Conservation (phyloP, 2,329 filamentous ascomycete species). For the Neonectria sp. region DNA sequence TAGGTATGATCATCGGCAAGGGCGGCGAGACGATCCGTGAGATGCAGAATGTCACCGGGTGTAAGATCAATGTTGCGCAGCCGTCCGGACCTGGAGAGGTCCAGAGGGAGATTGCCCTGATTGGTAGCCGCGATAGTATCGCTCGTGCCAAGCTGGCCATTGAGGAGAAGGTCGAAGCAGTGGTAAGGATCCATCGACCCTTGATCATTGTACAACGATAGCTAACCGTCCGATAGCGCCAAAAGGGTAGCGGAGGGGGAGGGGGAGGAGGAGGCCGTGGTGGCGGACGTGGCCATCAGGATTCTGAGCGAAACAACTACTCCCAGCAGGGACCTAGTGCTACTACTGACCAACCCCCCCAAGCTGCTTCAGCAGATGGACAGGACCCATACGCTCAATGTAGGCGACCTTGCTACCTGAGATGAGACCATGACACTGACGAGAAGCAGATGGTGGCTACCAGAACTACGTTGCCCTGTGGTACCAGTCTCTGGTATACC, state of each 20-base stretch:
- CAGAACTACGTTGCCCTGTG: constrained; percentile 85
- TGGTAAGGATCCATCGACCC: constrained; percentile 69
- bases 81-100: constrained; percentile 83
- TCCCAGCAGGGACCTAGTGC: constrained; percentile 61
- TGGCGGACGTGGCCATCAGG: constrained; percentile 63
- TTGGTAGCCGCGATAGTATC: constrained; percentile 84
- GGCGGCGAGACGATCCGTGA: constrained; percentile 95
- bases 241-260: constrained; percentile 66
- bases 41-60: constrained; percentile 89
- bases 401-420: constrained; percentile 58
- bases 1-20: constrained; percentile 97
- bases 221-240: constrained; percentile 60
- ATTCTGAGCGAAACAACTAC: constrained; percentile 69
- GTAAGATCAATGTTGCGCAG: constrained; percentile 95
- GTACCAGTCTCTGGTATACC: constrained; percentile 77
- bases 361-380: constrained; percentile 64
- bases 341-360: constrained; percentile 60
- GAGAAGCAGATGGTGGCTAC: constrained; percentile 79
- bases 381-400: constrained; percentile 83
- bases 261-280: constrained; percentile 59
- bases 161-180: constrained; percentile 92
- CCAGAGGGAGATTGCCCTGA: constrained; percentile 88
- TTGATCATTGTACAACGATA: background rate
- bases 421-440: constrained; percentile 3
- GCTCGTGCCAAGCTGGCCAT: constrained; percentile 86